Base-by-base conservation (phyloP, 306 rosid genomes). In the Cicer chorassanicum region DNA sequence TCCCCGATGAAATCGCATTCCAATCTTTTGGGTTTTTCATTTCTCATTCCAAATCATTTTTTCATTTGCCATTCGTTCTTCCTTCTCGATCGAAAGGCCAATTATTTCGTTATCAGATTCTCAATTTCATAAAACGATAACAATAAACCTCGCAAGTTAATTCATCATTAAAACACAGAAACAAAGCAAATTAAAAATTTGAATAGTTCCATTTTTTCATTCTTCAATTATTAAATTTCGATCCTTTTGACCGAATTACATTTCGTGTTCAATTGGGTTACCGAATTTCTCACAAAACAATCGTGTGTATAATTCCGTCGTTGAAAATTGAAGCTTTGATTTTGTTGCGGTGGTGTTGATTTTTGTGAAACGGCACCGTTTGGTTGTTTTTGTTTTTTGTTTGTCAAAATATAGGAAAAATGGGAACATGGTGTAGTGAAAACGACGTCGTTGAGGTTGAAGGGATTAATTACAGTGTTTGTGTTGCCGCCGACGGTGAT, bases 401-500 rank as follows among this genome's bases (percentile, higher is more conserved):
- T 21, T 21, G 24, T 21, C 2, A 21, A 21, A 21, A 21, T 21
- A 21, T 21, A 21, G 24, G 24, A 2, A 21, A 21, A 21, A 60
- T 77, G 80, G 78, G 71, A 72, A 56, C 67, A 57, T 59, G 54
- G 51, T 46, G 77, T 9, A 64, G 14, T 13, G 45, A 19, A 66
- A 76, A 67, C 76, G 77, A 72, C 76, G 79, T 4, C 46, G 69
- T 65, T 76, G 51, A 18, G 16, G 55, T 56, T 9, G 65, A 59
- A 51, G 63, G 49, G 34, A 90, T 94, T 93, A 91, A 90, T 12
- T 88, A 87, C 79, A 79, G 81, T 67, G 87, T 93, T 38, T 84
- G 91, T 51, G 73, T 94, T 21, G 46, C 92, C 19, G 57, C 87
- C 24, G 89, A 70, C 9, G 88, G 82, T 44, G 92, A 94, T 72